These are phyloP conservation scores for Rhododendron ovatum DNA, from an alignment of 148 eudicot species.

Conservation along the genomic window DNA sequence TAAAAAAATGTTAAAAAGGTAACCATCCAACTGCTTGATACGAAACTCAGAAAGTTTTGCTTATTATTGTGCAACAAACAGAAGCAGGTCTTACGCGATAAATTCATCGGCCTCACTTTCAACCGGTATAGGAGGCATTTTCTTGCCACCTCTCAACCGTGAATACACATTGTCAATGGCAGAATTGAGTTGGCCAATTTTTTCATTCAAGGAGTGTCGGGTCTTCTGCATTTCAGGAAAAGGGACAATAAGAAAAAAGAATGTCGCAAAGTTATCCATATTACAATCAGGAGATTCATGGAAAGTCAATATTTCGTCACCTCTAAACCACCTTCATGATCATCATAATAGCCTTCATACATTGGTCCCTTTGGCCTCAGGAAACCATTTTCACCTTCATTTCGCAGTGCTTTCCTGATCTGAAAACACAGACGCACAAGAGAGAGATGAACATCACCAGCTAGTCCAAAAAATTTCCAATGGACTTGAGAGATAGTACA, in stretches of 20 bases:
- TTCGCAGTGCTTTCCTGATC: constrained; percentile 66
- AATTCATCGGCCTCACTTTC: constrained; percentile 66
- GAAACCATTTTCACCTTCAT: constrained; percentile 85
- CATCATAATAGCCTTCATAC: constrained; percentile 16
- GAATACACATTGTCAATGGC: constrained; percentile 83
- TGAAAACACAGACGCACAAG: constrained; percentile 14
- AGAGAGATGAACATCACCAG: neutral
- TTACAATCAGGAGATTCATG: neutral
- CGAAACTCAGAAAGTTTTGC: neutral
- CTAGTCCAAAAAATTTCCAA: neutral
- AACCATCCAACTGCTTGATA: neutral
- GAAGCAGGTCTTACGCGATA: constrained; percentile 30
- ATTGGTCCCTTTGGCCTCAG: constrained; percentile 63
- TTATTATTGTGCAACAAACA: neutral
- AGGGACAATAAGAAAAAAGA: neutral
- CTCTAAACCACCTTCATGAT: constrained; percentile 79
- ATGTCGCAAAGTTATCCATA: neutral
- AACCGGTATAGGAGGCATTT: constrained; percentile 46
- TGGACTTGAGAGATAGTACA: neutral
- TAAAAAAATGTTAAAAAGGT: neutral
- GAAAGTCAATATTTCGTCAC: constrained; percentile 20
- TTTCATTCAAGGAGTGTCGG: constrained; percentile 62
- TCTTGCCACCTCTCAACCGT: constrained; percentile 71
- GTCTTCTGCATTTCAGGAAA: constrained; percentile 48
- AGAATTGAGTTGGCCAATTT: constrained; percentile 70